Percentiles rank a stretch among this genome's conserved stretches.
Conservation (phyloP, 1,284 basidiomycete species). For the Cryptococcus sp. region DNA sequence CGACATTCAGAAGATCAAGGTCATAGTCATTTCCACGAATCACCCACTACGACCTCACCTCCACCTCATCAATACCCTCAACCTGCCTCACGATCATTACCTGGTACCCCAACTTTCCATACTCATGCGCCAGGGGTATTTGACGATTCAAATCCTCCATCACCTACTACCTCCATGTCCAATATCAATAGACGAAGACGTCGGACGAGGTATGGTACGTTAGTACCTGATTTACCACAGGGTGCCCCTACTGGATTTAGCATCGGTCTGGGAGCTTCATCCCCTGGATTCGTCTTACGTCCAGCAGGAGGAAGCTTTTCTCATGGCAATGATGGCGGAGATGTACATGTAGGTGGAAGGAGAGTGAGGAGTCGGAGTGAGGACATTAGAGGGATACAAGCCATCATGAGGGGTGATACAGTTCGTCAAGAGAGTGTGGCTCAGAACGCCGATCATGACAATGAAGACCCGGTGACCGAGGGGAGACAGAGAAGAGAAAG, state of each 20-base stretch:
- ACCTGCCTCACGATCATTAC: no score
- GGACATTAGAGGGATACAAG: conserved; percentile 17
- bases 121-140: conserved; percentile 1
- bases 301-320: conserved; percentile 20
- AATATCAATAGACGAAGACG: conserved; percentile 12
- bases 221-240: conserved; percentile 40
- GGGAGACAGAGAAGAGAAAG: neutral
- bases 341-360: neutral
- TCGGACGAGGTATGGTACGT: conserved; percentile 40
- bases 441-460: conserved; percentile 1
- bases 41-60: neutral
- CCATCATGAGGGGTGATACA: conserved; percentile 21
- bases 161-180: conserved; percentile 23
- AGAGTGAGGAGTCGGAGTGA: conserved; percentile 23
- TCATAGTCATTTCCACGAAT: neutral
- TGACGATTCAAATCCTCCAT: conserved; percentile 10
- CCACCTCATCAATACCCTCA: neutral
- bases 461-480: neutral
- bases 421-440: no score
- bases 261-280: conserved; percentile 48
- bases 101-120: neutral
- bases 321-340: conserved; percentile 1
- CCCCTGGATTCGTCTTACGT: conserved; percentile 46
- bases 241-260: conserved; percentile 43
- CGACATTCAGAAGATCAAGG: conserved; percentile 13